Conservation (phyloP, 148 eudicot genomes). For the Cornus kousa region DNA sequence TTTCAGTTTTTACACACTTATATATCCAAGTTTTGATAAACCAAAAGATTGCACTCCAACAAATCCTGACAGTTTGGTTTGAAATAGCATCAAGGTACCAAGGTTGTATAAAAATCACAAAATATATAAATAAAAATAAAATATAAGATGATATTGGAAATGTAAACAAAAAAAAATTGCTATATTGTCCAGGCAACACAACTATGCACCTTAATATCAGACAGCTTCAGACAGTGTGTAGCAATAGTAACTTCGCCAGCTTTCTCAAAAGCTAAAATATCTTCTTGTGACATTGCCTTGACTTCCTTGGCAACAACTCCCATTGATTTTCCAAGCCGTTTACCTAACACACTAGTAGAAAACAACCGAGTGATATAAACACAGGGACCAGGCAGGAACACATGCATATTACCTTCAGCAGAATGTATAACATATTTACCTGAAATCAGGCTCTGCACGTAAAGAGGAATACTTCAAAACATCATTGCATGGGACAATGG, state of each 20-base stretch:
- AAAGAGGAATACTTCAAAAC: constrained; percentile 77
- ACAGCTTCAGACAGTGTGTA: constrained; percentile 56
- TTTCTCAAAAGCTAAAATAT: constrained; percentile 76
- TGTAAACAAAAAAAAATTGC: no score
- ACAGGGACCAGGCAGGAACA: neutral
- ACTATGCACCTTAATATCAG: constrained; percentile 69
- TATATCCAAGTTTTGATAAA: no score
- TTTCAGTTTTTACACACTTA: no score
- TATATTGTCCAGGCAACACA: neutral
- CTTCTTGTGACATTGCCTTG: constrained; percentile 82
- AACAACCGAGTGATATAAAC: constrained; percentile 6
- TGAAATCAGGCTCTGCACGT: constrained; percentile 97
- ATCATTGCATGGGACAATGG: constrained; percentile 75
- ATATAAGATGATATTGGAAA: no score
- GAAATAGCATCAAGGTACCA: no score
- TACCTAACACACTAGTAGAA: constrained; percentile 67
- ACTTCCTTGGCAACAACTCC: constrained; percentile 83
- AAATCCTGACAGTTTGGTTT: no score
- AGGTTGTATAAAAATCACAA: no score
- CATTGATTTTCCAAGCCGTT: constrained; percentile 91
- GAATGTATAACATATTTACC: constrained; percentile 35
- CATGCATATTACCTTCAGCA: neutral
- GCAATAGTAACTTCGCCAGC: constrained; percentile 77
- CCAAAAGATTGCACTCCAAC: no score
- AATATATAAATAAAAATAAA: no score